Evolutionary conservation across 257 asterid genomes (phyloP), one percentile per base, ranked within the genome.

Genomic region (Leonotis leonurus): DNA sequence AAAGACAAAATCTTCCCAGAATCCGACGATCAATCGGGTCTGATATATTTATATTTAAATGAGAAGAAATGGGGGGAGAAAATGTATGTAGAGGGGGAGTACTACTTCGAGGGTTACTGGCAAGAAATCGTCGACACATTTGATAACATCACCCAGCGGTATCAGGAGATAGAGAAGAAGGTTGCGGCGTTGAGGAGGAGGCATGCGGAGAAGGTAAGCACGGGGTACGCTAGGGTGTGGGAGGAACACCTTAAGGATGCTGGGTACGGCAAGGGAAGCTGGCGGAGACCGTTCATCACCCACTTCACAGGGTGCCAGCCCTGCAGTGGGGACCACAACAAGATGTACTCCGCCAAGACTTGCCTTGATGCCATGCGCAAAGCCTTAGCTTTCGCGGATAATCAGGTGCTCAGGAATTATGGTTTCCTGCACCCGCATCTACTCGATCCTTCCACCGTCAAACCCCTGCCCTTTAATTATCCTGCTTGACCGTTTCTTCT

Each of bases 301-400:
- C 99, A 93, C 43, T 93, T 93, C 81, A 93, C 99, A 0, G 99
- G 99, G 4, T 93, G 99, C 64, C 97, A 93, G 83, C 99, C 99
- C 0, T 93, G 99, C 22, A 87, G 97, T 66, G 99, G 99, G 61
- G 79, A 73, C 29, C 97, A 82, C 44, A 89, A 89, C 67, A 84
- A 83, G 74, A 77, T 89, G 89, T 93, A 93, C 21, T 85, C 99
- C 7, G 99, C 85, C 4, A 76, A 82, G 46, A 73, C 83, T 13
- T 93, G 99, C 27, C 76, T 81, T 18, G 89, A 85, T 3, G 88
- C 91, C 0, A 89, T 93, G 97, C 89, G 82, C 45, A 81, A 58
- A 52, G 97, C 97, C 2, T 60, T 93, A 76, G 60, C 63, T 27
- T 93, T 93, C 48, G 99, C 99, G 0, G 99, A 93, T 77, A 85